Evolutionary conservation across 2,329 filamentous ascomycete species (phyloP).

Genomic region (Ophiocordyceps polyrhachis-furcata): DNA sequence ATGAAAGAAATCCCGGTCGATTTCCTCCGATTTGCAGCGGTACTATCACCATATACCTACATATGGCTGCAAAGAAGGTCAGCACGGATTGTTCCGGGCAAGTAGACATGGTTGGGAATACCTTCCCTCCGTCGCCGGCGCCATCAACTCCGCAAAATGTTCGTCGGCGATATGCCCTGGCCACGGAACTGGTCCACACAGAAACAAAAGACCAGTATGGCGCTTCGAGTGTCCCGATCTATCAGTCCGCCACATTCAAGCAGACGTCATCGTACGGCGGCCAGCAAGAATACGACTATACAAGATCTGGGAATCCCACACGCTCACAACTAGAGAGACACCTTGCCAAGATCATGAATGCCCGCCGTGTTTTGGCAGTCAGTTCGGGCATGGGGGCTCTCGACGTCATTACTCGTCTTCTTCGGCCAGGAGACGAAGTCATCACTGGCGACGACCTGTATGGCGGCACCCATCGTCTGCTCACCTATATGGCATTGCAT

Average conservation of each 20-base stretch:
- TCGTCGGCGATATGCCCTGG: slow-evolving; percentile 69
- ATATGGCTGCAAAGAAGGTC: background rate
- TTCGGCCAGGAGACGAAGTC: slow-evolving; percentile 88
- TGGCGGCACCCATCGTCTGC: slow-evolving; percentile 80
- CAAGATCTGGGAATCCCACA: slow-evolving; percentile 90
- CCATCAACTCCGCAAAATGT: slow-evolving; percentile 79
- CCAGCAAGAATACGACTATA: slow-evolving; percentile 89
- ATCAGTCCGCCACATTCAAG: slow-evolving; percentile 98
- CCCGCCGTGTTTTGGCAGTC: slow-evolving; percentile 74
- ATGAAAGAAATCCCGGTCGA: too few relatives aligned
- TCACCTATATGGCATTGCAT: slow-evolving; percentile 80
- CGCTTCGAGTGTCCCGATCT: slow-evolving; percentile 88
- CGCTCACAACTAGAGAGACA: slow-evolving; percentile 91
- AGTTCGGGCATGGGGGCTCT: slow-evolving; percentile 94
- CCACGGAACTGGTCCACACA: slow-evolving; percentile 91
- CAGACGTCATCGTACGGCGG: slow-evolving; percentile 65
- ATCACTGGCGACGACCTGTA: slow-evolving; percentile 95
- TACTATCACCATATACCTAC: background rate
- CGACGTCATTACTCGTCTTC: slow-evolving; percentile 82
- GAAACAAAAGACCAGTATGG: slow-evolving; percentile 96
- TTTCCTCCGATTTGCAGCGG: too few relatives aligned
- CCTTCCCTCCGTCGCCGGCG: slow-evolving; percentile 78
- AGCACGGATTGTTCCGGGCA: slow-evolving; percentile 26
- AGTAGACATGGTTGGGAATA: slow-evolving; percentile 65
- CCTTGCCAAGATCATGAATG: slow-evolving; percentile 97